A percentile compares a stretch with the other conserved stretches of the same genome.
Conservation (phyloP, 192 early-diverging fungal genomes). For the Coemansia sp. region DNA sequence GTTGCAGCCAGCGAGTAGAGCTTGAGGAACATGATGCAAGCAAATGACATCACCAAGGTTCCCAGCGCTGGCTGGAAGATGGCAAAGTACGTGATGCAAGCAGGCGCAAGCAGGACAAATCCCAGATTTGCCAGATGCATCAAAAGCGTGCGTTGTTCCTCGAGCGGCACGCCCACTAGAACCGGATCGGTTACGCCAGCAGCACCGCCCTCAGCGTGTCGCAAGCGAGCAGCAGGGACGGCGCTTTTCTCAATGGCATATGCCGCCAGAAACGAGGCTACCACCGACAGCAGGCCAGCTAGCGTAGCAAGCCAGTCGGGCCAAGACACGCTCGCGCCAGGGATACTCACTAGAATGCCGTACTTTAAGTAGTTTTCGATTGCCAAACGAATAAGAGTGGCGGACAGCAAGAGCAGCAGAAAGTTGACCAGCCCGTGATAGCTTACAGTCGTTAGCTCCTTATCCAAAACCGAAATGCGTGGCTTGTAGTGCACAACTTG, state of each 20-base stretch:
- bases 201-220: conserved; percentile 7
- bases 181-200: conserved; percentile 2
- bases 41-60: conserved; percentile 61
- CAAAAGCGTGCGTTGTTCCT: conserved; percentile 30
- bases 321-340: conserved; percentile 58
- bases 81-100: conserved; percentile 64
- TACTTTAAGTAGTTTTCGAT: conserved; percentile 91
- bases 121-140: conserved; percentile 60
- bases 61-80: conserved; percentile 74
- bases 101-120: conserved; percentile 62
- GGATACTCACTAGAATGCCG: conserved; percentile 75
- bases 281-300: conserved; percentile 57
- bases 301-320: conserved; percentile 64
- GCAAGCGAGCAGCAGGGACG: conserved; percentile 14
- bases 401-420: conserved; percentile 72
- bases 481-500: conserved; percentile 64
- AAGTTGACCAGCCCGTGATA: conserved; percentile 86
- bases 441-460: conserved; percentile 82
- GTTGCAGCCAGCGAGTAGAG: conserved; percentile 77
- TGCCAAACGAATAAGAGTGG: conserved; percentile 79
- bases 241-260: conserved; percentile 64
- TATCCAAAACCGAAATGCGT: conserved; percentile 73
- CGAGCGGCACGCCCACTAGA: conserved; percentile 27
- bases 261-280: conserved; percentile 55
- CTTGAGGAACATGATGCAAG: conserved; percentile 78